phyloP scores from a whole-genome alignment of 441 rosid species.

The Flueggea neowawraea region DNA sequence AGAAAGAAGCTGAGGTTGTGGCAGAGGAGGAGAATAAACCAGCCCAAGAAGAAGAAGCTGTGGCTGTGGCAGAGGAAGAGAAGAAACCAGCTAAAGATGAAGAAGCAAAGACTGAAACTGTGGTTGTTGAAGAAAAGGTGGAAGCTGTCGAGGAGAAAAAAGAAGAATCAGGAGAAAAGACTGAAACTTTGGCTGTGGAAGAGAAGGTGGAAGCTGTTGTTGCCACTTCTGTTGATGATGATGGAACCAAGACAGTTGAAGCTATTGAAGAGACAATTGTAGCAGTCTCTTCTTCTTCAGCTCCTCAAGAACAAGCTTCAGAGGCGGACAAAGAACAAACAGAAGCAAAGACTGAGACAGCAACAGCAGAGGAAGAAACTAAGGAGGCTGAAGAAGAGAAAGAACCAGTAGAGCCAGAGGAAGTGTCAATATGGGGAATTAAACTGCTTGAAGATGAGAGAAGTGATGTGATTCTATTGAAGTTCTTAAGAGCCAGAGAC shows the following conservation, averaged over 20 bases:
- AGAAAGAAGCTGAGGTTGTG: background rate
- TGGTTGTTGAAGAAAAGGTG: constrained; percentile 14
- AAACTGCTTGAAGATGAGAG: constrained; percentile 70
- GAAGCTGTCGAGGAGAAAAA: constrained; percentile 16
- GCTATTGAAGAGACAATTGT: constrained; percentile 66
- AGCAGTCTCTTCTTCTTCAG: constrained; percentile 43
- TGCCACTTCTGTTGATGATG: constrained; percentile 35
- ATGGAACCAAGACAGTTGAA: constrained; percentile 62
- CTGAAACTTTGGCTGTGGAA: background rate
- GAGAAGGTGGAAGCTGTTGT: constrained; percentile 20
- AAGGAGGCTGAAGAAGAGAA: constrained; percentile 16
- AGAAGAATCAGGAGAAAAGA: constrained; percentile 10
- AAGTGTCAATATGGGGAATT: constrained; percentile 65
- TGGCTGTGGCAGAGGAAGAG: constrained; percentile 15
- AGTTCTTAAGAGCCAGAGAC: constrained; percentile 81
- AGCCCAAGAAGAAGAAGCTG: background rate
- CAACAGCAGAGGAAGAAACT: background rate
- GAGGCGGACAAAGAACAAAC: constrained; percentile 31
- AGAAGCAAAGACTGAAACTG: constrained; percentile 13
- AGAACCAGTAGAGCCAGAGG: constrained; percentile 12
- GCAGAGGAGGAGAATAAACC: constrained; percentile 16
- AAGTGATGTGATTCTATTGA: constrained; percentile 72
- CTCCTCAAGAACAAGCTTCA: constrained; percentile 29
- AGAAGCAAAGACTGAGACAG: constrained; percentile 6
- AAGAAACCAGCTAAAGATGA: constrained; percentile 14